phyloP scores from a whole-genome alignment of 257 asterid genomes.

The Fraxinus anomala region DNA sequence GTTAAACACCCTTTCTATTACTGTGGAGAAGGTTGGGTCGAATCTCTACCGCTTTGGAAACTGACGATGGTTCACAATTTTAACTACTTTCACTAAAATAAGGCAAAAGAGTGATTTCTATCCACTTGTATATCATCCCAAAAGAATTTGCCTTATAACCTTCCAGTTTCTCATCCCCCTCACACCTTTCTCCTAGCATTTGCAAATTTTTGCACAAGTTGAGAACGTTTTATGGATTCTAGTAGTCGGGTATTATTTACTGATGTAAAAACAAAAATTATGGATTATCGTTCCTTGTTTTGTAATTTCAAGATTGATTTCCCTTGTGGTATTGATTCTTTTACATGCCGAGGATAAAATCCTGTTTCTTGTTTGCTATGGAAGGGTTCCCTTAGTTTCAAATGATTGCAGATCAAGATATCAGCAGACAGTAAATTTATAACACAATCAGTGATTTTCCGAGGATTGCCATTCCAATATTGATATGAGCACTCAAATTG shows the following conservation, averaged over 20 bases:
- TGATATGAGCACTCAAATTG: background rate
- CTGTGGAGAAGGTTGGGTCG: background rate
- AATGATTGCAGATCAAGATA: background rate
- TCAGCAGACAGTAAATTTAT: background rate
- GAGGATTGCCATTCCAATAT: background rate
- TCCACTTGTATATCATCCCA: background rate
- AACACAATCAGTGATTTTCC: background rate
- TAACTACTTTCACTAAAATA: background rate
- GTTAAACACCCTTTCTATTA: background rate
- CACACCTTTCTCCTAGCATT: background rate
- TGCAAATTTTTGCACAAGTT: background rate
- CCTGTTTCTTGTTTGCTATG: background rate
- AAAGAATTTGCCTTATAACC: background rate
- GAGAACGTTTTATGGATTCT: background rate
- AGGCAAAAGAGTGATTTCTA: background rate
- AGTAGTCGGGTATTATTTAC: background rate
- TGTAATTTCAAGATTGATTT: background rate
- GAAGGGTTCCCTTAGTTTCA: background rate
- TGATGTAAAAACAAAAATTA: no score
- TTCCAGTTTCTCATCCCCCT: background rate
- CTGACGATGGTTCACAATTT: background rate
- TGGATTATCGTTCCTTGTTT: background rate
- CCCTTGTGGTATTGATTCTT: background rate
- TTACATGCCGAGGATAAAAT: background rate
- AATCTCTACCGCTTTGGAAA: background rate